A percentile compares a stretch with the other conserved stretches of the same genome.
Evolutionary conservation across 2,329 filamentous ascomycete genomes (phyloP).

Genomic region (Pestalotiopsis sp.): DNA sequence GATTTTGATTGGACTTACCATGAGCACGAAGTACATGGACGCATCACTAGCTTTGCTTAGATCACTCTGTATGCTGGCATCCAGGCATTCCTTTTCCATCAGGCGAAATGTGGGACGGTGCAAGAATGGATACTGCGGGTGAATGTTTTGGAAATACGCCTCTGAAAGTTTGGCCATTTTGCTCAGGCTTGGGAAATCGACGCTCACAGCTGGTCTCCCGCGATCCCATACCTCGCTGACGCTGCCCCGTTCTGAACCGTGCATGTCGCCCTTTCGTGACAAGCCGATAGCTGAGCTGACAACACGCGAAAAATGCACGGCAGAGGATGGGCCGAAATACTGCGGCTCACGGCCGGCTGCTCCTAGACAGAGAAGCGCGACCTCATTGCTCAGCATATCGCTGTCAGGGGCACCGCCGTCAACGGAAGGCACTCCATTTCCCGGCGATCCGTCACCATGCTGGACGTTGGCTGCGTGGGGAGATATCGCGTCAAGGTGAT

Average conservation of each 20-base stretch:
- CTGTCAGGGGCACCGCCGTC: constrained; percentile 6
- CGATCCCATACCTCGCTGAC: not conserved
- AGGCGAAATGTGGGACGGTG: constrained; percentile 34
- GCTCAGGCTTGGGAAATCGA: not conserved
- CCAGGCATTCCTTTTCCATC: constrained; percentile 32
- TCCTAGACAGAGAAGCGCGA: constrained; percentile 33
- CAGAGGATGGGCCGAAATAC: constrained; percentile 39
- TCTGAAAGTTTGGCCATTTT: constrained; percentile 8
- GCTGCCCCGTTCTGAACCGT: constrained; percentile 16
- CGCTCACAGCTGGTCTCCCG: not conserved
- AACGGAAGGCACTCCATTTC: not conserved
- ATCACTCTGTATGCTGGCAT: not conserved
- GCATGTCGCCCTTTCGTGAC: not conserved
- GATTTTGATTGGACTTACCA: constrained; percentile 17
- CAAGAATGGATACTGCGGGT: constrained; percentile 40
- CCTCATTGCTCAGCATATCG: constrained; percentile 29
- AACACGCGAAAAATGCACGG: constrained; percentile 34
- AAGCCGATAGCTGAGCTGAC: constrained; percentile 26
- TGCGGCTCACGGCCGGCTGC: constrained; percentile 37
- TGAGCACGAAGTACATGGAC: constrained; percentile 26
- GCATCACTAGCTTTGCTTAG: not conserved
- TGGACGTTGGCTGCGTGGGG: not conserved
- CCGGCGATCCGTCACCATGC: not conserved
- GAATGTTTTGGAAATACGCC: constrained; percentile 41
- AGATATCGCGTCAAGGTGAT: constrained; percentile 16